Base-by-base conservation (phyloP, 2,329 filamentous ascomycete species). In the Pseudogymnoascus sp. region DNA sequence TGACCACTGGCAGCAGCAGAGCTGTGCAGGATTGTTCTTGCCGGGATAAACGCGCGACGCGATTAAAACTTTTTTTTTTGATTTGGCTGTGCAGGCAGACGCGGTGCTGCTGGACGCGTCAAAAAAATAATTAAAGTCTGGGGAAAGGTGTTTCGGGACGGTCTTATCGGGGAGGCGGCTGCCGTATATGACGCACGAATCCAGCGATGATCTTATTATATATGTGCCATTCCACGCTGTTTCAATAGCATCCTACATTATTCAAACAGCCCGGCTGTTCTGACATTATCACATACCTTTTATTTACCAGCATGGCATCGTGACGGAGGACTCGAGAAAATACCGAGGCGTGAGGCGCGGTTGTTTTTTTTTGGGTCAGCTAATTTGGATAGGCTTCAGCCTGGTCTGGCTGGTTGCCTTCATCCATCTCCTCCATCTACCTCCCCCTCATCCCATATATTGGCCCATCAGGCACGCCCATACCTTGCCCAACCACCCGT, bases 151-250 rank as follows among this genome's bases (percentile, higher is more conserved):
- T 25, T 22, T 41, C 11, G 33, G 37, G 37, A 25, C 4, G 33
- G 57, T 58, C 33, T 58, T 41, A 38, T 28, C 28, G 58, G 22
- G 58, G 47, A 18, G 18, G 18, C 18, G 28, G n/a, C 3, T 53
- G n/a, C 47, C 47, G 28, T 53, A 53, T 53, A 53, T 53, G 47
- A 53, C 47, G 47, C 47, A 53, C 47, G 28, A 33, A n/a, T 28
- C 28, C 28, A 2, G 28, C 28, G 47, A 53, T 53, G 47, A 53
- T 53, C 47, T 53, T 18, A 18, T 18, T 18, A 18, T 18, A 18
- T 18, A 18, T 18, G 18, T 18, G 18, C 18, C 18, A 18, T 18
- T 18, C 18, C 18, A 18, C 18, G 18, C 18, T 18, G 18, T 35
- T 53, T 53, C 47, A 53, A 25, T 25, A 25, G 22, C 14, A 7